Evolutionary conservation across 306 rosid genomes (phyloP).

Genomic region (Hippophae rhamnoides): DNA sequence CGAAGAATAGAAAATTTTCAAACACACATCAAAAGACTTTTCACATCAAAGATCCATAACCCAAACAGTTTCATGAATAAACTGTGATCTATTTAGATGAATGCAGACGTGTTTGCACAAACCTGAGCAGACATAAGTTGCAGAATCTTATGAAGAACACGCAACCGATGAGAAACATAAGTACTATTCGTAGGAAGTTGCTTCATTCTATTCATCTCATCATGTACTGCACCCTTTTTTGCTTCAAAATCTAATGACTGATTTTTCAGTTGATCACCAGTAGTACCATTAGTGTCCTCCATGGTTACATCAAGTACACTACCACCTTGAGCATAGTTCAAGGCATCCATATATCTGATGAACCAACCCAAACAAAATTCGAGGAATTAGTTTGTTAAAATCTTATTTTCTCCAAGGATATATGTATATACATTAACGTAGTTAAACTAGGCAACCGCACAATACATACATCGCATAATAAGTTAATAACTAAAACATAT

Average conservation of each 20-base stretch:
- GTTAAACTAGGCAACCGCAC: no score
- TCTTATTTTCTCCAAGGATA: background rate
- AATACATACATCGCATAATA: no score
- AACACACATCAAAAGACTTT: background rate
- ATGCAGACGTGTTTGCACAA: background rate
- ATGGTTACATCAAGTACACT: constrained; percentile 24
- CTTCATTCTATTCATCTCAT: constrained; percentile 48
- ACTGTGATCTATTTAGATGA: background rate
- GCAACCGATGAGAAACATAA: constrained; percentile 59
- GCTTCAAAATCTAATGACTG: constrained; percentile 33
- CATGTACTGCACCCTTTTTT: constrained; percentile 48
- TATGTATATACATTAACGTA: no score
- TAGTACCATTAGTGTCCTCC: constrained; percentile 29
- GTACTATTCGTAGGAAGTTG: constrained; percentile 51
- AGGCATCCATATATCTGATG: constrained; percentile 3
- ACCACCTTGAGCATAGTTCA: constrained; percentile 18
- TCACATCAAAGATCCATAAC: background rate
- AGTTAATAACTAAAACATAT: no score
- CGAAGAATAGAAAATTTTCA: background rate
- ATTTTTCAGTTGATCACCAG: constrained; percentile 24
- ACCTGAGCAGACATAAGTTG: constrained; percentile 75
- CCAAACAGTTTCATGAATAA: background rate
- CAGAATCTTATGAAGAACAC: constrained; percentile 72
- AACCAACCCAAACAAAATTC: background rate
- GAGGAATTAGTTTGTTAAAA: background rate